Evolutionary conservation across 306 rosid species (phyloP), one percentile per base, ranked within the genome.

Genomic region (Argentina anserina): DNA sequence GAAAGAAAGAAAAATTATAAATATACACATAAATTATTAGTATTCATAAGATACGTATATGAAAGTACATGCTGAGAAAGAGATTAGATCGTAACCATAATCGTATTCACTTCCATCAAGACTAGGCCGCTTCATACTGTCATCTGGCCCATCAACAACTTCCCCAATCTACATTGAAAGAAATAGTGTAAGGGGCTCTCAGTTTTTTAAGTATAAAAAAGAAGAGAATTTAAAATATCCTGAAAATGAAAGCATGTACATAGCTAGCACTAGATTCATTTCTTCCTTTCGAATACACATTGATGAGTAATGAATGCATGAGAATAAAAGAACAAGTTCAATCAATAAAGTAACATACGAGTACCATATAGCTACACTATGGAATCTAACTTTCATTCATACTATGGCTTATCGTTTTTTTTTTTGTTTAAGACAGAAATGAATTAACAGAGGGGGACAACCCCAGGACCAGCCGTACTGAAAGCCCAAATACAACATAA

Each of bases 61-160:
- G 67, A 14, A 68, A 77, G 69, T 42, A 34, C 64, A 74, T 26
- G 55, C 46, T 56, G 45, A 23, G 70, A 75, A 37, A 72, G 60
- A 43, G 13, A 70, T 26, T 68, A 47, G 77, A 83, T 73, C 66
- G 90, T 83, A 45, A 94, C 98, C 98, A 74, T 91, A 72, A 65
- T 94, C 97, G 40, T 94, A 94, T 73, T 91, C 95, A 80, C 70
- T 42, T 77, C 98, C 98, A 75, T 89, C 92, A 61, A 81, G 80
- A 72, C 75, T 60, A 65, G 94, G 87, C 59, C 84, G 93, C 85
- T 60, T 84, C 73, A 84, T 49, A 67, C 67, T 46, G 40, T 82
- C 92, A 61, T 93, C 97, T 18, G 98, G 97, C 76, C 95, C 98
- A 81, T 94, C 98, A 79, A 94, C 97, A 85, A 94, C 98, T 85